Base-by-base conservation (phyloP, 441 rosid genomes). In the Populus hybrid region DNA sequence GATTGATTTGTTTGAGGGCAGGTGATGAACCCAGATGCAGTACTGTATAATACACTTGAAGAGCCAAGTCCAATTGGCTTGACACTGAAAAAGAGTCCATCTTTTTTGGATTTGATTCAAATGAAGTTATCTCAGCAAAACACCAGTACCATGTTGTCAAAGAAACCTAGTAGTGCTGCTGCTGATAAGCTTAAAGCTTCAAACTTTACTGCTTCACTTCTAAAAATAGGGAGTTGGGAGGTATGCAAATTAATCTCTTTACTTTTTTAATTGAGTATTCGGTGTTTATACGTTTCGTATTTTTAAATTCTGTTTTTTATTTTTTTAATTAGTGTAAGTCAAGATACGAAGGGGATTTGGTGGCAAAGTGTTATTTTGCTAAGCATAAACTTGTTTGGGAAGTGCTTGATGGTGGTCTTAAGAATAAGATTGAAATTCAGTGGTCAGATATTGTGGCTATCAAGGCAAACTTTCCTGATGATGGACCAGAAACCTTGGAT, bases 41-140 rank as follows among this genome's bases (percentile, higher is more conserved):
- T 46, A 61, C 6, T 34, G 74, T 93, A 87, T 84, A 90, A 91
- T 77, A 97, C 95, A 11, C 92, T 95, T 67, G 95, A 90, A 42
- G 99, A 91, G 88, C 98, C 98, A 5, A 96, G 98, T 72, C 99
- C 99, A 24, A 86, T 96, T 79, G 99, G 99, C 59, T 82, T 96
- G 84, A 88, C 86, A 66, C 90, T 96, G 69, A 91, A 90, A 85
- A 96, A 96, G 89, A 96, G 97, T 78, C 97, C 98, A 5, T 96
- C 99, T 1, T 87, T 96, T 78, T 81, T 92, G 90, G 99, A 96
- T 76, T 86, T 96, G 90, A 94, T 94, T 74, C 98, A 96, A 82
- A 96, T 91, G 97, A 89, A 87, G 81, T 87, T 96, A 35, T 87
- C 99, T 59, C 92, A 93, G 73, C 87, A 85, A 70, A 84, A 81